Conservation (phyloP, 2,329 filamentous ascomycete genomes). For the Epichloe glyceriae region DNA sequence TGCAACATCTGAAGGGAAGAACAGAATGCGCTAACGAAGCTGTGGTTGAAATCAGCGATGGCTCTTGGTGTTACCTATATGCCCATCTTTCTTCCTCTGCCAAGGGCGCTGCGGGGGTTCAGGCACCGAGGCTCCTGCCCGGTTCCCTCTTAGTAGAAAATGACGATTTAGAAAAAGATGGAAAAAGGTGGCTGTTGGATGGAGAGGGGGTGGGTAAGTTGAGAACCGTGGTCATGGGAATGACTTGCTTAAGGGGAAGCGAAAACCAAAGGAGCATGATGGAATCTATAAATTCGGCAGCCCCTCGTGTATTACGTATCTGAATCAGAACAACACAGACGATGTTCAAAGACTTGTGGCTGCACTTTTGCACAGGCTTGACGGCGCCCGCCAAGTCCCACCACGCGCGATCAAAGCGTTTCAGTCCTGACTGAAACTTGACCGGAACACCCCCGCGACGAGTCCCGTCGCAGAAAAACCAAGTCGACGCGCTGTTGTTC, state of each 20-base stretch:
- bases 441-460: slow-evolving; percentile 8
- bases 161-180: no score
- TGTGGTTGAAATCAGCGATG: slow-evolving; percentile 34
- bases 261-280: no score
- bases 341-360: no score
- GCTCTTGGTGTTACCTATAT: slow-evolving; percentile 41
- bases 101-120: slow-evolving; percentile 16
- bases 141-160: slow-evolving; percentile 11
- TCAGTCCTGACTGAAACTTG: slow-evolving; percentile 18
- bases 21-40: not conserved
- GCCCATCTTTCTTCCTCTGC: slow-evolving; percentile 34
- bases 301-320: no score
- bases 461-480: slow-evolving; percentile 4
- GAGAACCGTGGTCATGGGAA: no score
- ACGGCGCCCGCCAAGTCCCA: not conserved
- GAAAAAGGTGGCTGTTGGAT: no score
- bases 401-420: not conserved
- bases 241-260: no score
- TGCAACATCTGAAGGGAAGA: not conserved
- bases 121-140: slow-evolving; percentile 21
- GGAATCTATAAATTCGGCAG: no score
- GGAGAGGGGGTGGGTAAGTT: no score
- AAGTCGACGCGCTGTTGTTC: not conserved
- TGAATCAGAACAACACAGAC: no score
- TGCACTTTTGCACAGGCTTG: not conserved